phyloP scores from a whole-genome alignment of 176 grass and related monocot species.

The Aegilops sharonensis region DNA sequence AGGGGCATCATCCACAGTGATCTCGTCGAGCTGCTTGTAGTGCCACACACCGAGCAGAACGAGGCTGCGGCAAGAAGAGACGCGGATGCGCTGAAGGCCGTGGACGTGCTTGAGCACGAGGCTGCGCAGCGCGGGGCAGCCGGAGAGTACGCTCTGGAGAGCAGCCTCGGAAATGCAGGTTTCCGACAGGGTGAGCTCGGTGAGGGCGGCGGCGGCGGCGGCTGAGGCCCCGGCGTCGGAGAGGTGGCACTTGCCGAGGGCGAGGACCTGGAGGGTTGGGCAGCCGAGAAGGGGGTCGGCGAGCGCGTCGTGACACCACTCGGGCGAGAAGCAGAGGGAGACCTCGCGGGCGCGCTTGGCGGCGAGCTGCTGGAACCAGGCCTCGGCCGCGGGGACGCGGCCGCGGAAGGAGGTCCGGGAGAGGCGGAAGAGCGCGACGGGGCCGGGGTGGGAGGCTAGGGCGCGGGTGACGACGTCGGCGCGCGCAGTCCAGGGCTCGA shows the following conservation, averaged over 20 bases:
- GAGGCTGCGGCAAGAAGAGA: slow-evolving; percentile 32
- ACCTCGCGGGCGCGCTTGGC: slow-evolving; percentile 13
- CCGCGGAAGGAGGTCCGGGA: slow-evolving; percentile 2
- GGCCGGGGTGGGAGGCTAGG: slow-evolving; percentile 7
- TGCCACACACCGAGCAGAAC: slow-evolving; percentile 26
- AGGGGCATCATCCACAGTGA: slow-evolving; percentile 30
- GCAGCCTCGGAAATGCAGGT: slow-evolving; percentile 22
- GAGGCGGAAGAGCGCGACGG: slow-evolving; percentile 16
- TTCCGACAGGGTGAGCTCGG: slow-evolving; percentile 9
- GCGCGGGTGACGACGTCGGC: slow-evolving; percentile 3
- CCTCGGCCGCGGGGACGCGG: background rate
- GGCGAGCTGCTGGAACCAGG: slow-evolving; percentile 32
- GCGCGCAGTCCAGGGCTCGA: slow-evolving; percentile 1
- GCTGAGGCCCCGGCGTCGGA: slow-evolving; percentile 20
- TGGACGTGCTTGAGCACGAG: slow-evolving; percentile 37
- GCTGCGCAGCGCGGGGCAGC: slow-evolving; percentile 30
- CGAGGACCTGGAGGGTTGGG: slow-evolving; percentile 29
- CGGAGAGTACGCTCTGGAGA: slow-evolving; percentile 19
- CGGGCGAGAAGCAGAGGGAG: background rate
- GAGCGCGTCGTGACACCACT: slow-evolving; percentile 35
- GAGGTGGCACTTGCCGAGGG: slow-evolving; percentile 30
- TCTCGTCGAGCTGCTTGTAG: slow-evolving; percentile 35
- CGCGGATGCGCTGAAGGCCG: slow-evolving; percentile 19
- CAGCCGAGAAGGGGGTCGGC: slow-evolving; percentile 3
- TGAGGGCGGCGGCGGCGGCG: slow-evolving; percentile 14